Conservation (phyloP, 352 stramenopile species). For the Pythium grandisporangium region DNA sequence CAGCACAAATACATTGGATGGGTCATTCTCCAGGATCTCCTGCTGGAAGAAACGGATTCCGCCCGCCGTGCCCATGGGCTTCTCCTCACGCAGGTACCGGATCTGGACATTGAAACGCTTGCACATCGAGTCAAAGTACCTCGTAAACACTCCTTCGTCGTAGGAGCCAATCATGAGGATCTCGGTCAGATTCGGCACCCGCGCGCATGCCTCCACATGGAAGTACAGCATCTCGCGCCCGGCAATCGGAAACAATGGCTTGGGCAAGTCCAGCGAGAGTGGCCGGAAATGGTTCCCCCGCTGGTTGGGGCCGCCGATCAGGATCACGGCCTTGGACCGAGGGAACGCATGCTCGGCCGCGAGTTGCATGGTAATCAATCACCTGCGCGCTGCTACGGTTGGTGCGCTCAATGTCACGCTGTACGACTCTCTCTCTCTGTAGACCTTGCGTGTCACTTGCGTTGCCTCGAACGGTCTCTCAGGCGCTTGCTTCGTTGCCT, state of each 20-base stretch:
- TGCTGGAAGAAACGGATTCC: slow-evolving; percentile 80
- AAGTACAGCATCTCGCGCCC: slow-evolving; percentile 85
- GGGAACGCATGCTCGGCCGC: slow-evolving; percentile 49
- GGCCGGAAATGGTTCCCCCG: slow-evolving; percentile 84
- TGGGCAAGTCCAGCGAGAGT: slow-evolving; percentile 79
- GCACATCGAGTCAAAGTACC: slow-evolving; percentile 80
- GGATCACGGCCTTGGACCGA: slow-evolving; percentile 77
- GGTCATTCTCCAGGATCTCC: slow-evolving; percentile 72
- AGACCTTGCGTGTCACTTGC: no score
- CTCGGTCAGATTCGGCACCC: slow-evolving; percentile 75
- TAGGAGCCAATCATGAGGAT: slow-evolving; percentile 87
- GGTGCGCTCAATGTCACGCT: no score
- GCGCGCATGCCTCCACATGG: slow-evolving; percentile 78
- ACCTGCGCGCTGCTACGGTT: no score
- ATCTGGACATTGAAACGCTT: slow-evolving; percentile 82
- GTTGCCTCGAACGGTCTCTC: no score
- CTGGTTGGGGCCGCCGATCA: slow-evolving; percentile 81
- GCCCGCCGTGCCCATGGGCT: slow-evolving; percentile 73
- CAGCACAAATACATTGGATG: slow-evolving; percentile 68
- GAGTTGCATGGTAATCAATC: no score
- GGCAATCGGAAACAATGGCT: slow-evolving; percentile 82
- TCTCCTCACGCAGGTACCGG: slow-evolving; percentile 72
- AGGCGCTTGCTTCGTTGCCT: no score
- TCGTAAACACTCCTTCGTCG: slow-evolving; percentile 82
- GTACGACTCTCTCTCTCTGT: no score